Evolutionary conservation across 2,329 filamentous ascomycete genomes (phyloP).

Genomic region (Ophiostoma ulmi): DNA sequence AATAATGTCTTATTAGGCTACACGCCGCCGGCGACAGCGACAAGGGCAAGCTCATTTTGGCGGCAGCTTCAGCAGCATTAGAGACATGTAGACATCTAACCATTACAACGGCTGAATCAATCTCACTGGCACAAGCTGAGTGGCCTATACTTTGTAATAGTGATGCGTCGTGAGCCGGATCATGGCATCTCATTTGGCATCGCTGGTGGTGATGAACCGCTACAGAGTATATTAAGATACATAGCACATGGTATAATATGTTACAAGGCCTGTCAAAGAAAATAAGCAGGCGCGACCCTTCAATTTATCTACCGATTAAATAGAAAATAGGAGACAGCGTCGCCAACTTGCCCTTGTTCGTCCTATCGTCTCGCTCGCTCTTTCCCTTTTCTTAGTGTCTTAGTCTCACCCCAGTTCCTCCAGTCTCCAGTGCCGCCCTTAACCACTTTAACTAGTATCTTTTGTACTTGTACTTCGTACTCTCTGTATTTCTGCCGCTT

Average conservation of each 20-base stretch:
- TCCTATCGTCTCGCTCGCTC: slow-evolving; percentile 4
- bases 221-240: too few relatives aligned
- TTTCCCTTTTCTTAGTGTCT: not conserved
- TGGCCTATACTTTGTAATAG: not conserved
- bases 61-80: not conserved
- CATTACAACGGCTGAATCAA: not conserved
- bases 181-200: not conserved
- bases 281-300: slow-evolving; percentile 1
- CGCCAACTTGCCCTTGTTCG: not conserved
- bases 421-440: slow-evolving; percentile 8
- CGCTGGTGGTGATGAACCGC: not conserved
- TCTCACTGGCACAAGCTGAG: not conserved
- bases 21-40: not conserved
- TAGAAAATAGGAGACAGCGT: slow-evolving; percentile 11
- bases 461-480: not conserved
- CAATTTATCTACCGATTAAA: not conserved
- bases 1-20: not conserved
- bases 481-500: not conserved
- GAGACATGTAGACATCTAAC: not conserved
- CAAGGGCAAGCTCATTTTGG: not conserved
- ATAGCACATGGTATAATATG: not conserved
- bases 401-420: not conserved
- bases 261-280: too few relatives aligned
- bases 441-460: slow-evolving; percentile 4
- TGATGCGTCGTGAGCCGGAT: not conserved